Percentiles rank a stretch among this genome's conserved stretches.
These are phyloP conservation scores for Vanilla planifolia DNA, from an alignment of 106 monocot genomes.

Conservation along the genomic window DNA sequence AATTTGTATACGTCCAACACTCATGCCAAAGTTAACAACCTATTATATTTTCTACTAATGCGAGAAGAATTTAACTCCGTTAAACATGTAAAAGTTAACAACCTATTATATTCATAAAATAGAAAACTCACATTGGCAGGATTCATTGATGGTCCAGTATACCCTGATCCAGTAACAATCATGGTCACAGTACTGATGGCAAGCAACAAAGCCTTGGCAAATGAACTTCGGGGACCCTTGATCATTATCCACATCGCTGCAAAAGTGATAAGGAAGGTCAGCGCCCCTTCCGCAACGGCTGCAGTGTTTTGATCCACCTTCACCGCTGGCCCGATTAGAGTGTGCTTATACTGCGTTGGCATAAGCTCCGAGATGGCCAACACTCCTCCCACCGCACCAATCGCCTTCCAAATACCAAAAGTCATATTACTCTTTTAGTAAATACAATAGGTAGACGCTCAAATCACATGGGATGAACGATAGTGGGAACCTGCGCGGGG, in stretches of 20 bases:
- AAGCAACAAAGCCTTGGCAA: conserved; percentile 31
- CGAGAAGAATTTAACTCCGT: no score
- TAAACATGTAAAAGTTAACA: background rate
- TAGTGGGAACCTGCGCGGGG: conserved; percentile 45
- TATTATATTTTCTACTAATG: no score
- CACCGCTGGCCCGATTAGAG: conserved; percentile 34
- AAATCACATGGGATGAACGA: background rate
- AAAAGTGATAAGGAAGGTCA: conserved; percentile 45
- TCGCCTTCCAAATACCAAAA: conserved; percentile 14
- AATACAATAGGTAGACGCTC: no score
- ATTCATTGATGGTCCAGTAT: conserved; percentile 56
- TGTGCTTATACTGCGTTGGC: conserved; percentile 53
- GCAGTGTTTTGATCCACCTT: conserved; percentile 44
- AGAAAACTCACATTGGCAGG: conserved; percentile 44
- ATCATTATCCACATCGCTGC: conserved; percentile 33
- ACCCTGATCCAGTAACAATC: conserved; percentile 31
- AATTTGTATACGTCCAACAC: background rate
- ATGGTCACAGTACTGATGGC: conserved; percentile 24
- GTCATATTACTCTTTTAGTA: background rate
- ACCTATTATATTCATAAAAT: background rate
- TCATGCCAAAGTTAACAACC: no score
- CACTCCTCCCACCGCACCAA: conserved; percentile 38
- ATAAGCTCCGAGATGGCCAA: conserved; percentile 34
- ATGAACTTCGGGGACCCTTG: conserved; percentile 27
- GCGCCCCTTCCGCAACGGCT: conserved; percentile 32